These are phyloP conservation scores for Tylopilus intermedius DNA, from an alignment of 768 basidiomycete species.

Conservation along the genomic window DNA sequence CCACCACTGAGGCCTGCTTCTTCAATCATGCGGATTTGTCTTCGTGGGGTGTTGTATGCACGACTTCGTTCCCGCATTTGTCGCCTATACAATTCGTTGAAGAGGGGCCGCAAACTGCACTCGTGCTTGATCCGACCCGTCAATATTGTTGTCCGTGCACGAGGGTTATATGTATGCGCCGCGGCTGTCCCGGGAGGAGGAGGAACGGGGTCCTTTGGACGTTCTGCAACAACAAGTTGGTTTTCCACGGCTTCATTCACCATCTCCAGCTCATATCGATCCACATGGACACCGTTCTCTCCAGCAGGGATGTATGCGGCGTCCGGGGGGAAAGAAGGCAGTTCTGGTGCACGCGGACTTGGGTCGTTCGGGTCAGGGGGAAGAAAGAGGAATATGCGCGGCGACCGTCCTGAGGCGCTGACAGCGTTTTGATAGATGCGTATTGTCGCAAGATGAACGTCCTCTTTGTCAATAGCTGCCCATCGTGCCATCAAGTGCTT, in stretches of 20 bases:
- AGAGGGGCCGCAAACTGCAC: constrained; percentile 64
- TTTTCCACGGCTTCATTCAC: constrained; percentile 81
- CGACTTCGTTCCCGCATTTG: constrained; percentile 67
- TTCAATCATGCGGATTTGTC: constrained; percentile 72
- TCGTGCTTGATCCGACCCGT: constrained; percentile 81
- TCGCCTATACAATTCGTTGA: constrained; percentile 61
- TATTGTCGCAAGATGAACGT: constrained; percentile 77
- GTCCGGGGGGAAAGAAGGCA: constrained; percentile 26
- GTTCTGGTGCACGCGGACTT: constrained; percentile 20
- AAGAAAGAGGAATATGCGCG: constrained; percentile 62
- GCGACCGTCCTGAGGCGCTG: constrained; percentile 41
- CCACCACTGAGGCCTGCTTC: constrained; percentile 65
- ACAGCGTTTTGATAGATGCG: constrained; percentile 63
- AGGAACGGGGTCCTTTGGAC: constrained; percentile 57
- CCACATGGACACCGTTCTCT: constrained; percentile 34
- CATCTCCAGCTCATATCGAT: constrained; percentile 86
- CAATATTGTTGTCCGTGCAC: constrained; percentile 72
- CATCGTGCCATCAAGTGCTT: constrained; percentile 84
- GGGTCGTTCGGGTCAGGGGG: constrained; percentile 53
- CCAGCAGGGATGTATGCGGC: constrained; percentile 29
- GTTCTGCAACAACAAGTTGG: constrained; percentile 80
- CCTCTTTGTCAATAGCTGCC: constrained; percentile 69
- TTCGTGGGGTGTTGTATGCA: constrained; percentile 59
- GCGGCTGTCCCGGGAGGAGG: constrained; percentile 34
- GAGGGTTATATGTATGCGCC: constrained; percentile 43